Evolutionary conservation across 2,329 filamentous ascomycete species (phyloP).

Genomic region (Stagonosporopsis chrysanthemi): DNA sequence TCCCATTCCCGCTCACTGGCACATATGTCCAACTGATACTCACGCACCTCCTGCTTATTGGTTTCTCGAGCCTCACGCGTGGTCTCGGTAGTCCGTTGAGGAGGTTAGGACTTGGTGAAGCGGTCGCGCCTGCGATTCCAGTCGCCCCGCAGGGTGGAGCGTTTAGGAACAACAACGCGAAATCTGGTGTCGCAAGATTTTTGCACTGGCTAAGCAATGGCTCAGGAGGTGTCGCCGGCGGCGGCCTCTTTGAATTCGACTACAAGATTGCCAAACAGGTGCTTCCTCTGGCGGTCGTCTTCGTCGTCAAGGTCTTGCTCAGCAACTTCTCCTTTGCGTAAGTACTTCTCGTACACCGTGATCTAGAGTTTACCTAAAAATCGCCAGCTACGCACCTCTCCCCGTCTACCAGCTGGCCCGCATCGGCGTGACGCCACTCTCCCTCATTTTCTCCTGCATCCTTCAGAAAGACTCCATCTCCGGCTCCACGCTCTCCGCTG

Average conservation of each 20-base stretch:
- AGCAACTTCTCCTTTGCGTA: slow-evolving; percentile 64
- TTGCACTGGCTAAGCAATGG: slow-evolving; percentile 50
- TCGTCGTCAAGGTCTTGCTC: slow-evolving; percentile 59
- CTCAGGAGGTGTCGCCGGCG: slow-evolving; percentile 60
- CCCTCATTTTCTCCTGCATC: slow-evolving; percentile 58
- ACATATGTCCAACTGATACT: slow-evolving; percentile 60
- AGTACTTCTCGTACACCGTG: slow-evolving; percentile 16
- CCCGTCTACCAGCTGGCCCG: slow-evolving; percentile 62
- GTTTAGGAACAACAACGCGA: slow-evolving; percentile 37
- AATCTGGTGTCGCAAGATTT: slow-evolving; percentile 35
- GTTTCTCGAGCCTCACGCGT: slow-evolving; percentile 58
- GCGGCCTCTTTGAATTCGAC: slow-evolving; percentile 62
- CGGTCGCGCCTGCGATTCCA: slow-evolving; percentile 54
- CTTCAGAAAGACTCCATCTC: slow-evolving; percentile 57
- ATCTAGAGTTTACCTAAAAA: slow-evolving; percentile 11
- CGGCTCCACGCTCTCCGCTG: slow-evolving; percentile 58
- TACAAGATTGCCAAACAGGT: slow-evolving; percentile 56
- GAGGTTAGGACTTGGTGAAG: slow-evolving; percentile 53
- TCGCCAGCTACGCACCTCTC: slow-evolving; percentile 57
- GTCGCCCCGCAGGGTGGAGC: slow-evolving; percentile 42
- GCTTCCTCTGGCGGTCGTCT: slow-evolving; percentile 59
- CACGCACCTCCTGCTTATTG: slow-evolving; percentile 58
- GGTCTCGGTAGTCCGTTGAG: slow-evolving; percentile 53
- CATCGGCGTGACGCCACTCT: slow-evolving; percentile 59
- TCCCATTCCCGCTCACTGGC: slow-evolving; percentile 61